Evolutionary conservation across 495 filamentous ascomycete species (phyloP), one percentile per base, ranked within the genome.

Genomic region (Aspergillus nidulans): DNA sequence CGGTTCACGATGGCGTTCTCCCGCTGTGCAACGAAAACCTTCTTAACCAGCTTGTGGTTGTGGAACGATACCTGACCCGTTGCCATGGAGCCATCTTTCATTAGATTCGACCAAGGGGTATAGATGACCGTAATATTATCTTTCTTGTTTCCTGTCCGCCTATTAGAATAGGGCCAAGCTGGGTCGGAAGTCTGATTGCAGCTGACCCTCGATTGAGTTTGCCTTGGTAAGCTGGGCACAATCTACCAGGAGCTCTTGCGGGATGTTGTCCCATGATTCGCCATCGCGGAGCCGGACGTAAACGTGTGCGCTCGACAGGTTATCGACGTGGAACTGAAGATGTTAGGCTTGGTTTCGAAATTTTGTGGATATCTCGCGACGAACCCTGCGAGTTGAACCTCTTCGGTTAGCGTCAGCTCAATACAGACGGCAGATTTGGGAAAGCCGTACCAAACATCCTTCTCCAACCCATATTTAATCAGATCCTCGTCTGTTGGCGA

Each of bases 111-210:
- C 95, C 95, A 97, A 18, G 94, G 95, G 3, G 94, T 98, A 72
- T 97, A 98, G 61, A 98, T 92, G 52, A 98, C 73, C 15, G 89
- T 95, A 56, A 97, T 79, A 70, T 97, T 97, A 63, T 97, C 94
- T 74, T 97, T 97, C 73, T 98, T 98, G 74, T 97, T 98, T 54
- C 94, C 87, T 89, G 45, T 19, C 10, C 36, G 8, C 12, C 13
- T 16, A 24, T 57, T 48, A 45, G 34, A 16, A 39, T 24, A 24
- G 21, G 25, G 2, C 20, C 30, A 25, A 23, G 30, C 47, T n/a
- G 30, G 30, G 30, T 39, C 15, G 23, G 19, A 15, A 19, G 7
- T 1, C 15, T 30, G 32, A 16, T 32, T 4, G 19, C 16, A 41
- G 56, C 65, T 53, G 53, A 90, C 89, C 95, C 73, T 98, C 94